These are phyloP conservation scores for Suillus americanus DNA, from an alignment of 768 basidiomycete genomes.

Conservation along the genomic window DNA sequence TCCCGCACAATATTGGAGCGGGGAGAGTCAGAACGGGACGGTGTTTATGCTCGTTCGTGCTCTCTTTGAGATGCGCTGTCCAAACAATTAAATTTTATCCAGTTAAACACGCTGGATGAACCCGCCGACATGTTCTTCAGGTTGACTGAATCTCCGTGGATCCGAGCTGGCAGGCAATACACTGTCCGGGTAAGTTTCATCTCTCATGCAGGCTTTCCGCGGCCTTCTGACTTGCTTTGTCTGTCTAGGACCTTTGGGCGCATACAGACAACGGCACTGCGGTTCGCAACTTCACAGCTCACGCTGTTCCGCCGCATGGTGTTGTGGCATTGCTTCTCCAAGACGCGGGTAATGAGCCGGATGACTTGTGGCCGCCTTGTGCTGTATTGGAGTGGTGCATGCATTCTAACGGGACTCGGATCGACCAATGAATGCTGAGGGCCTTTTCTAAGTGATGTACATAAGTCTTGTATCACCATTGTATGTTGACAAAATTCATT, in stretches of 20 bases:
- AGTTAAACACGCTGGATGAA: slow-evolving; percentile 62
- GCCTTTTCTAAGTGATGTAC: background rate
- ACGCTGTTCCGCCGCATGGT: slow-evolving; percentile 62
- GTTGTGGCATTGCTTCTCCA: slow-evolving; percentile 65
- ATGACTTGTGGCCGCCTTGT: slow-evolving; percentile 55
- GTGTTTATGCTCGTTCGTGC: slow-evolving; percentile 62
- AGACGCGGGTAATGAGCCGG: slow-evolving; percentile 69
- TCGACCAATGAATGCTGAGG: slow-evolving; percentile 19
- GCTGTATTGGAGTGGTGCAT: slow-evolving; percentile 58
- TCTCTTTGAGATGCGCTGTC: background rate
- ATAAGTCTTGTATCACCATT: slow-evolving; percentile 1
- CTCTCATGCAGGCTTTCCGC: background rate
- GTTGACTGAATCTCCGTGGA: slow-evolving; percentile 70
- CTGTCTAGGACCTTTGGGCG: slow-evolving; percentile 63
- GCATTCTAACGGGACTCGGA: slow-evolving; percentile 52
- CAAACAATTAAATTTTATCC: background rate
- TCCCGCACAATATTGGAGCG: slow-evolving; percentile 75
- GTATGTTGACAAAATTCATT: slow-evolving; percentile 1
- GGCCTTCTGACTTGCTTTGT: slow-evolving; percentile 5
- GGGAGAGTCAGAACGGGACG: slow-evolving; percentile 61
- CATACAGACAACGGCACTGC: slow-evolving; percentile 72
- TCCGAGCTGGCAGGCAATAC: slow-evolving; percentile 65
- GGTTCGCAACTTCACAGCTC: slow-evolving; percentile 54
- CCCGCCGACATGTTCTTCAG: slow-evolving; percentile 60
- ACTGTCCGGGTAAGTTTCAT: slow-evolving; percentile 52